Percentiles rank a stretch among this genome's conserved stretches.
phyloP scores from a whole-genome alignment of 2,329 filamentous ascomycete species.

The Plectosphaerella cucumerina region DNA sequence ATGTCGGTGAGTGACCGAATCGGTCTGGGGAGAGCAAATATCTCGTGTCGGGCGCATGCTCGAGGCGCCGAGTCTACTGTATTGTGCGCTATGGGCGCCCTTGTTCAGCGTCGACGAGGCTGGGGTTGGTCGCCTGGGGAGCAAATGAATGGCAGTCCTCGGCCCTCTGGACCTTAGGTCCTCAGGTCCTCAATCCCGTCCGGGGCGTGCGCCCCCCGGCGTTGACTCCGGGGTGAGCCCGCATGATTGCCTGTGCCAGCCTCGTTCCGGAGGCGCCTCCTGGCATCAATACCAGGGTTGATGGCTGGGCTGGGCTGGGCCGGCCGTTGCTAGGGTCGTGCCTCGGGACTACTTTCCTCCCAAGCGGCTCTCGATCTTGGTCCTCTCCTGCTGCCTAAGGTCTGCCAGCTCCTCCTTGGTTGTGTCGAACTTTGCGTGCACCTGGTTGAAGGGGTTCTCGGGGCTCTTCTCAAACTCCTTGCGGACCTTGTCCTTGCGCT shows the following conservation, averaged over 20 bases:
- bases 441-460: constrained; percentile 95
- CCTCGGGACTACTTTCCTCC: constrained; percentile 17
- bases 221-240: too few relatives aligned
- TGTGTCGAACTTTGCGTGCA: constrained; percentile 70
- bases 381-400: constrained; percentile 61
- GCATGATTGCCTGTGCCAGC: too few relatives aligned
- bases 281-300: not conserved
- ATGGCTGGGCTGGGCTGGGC: not conserved
- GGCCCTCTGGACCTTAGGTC: too few relatives aligned
- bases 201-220: too few relatives aligned
- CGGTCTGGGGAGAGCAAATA: not conserved
- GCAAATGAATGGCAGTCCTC: too few relatives aligned
- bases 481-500: constrained; percentile 76
- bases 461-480: constrained; percentile 95
- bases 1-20: not conserved
- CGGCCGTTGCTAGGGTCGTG: not conserved
- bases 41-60: not conserved
- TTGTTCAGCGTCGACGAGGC: too few relatives aligned
- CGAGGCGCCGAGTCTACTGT: too few relatives aligned
- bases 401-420: constrained; percentile 70
- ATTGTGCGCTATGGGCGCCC: too few relatives aligned
- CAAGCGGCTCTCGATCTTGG: constrained; percentile 71
- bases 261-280: too few relatives aligned
- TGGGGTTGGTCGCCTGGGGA: too few relatives aligned
- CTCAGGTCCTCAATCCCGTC: too few relatives aligned